Percentiles rank a stretch among this genome's conserved stretches.
These are phyloP conservation scores for Calocybe cyanea DNA, from an alignment of 768 basidiomycete genomes.

Conservation along the genomic window DNA sequence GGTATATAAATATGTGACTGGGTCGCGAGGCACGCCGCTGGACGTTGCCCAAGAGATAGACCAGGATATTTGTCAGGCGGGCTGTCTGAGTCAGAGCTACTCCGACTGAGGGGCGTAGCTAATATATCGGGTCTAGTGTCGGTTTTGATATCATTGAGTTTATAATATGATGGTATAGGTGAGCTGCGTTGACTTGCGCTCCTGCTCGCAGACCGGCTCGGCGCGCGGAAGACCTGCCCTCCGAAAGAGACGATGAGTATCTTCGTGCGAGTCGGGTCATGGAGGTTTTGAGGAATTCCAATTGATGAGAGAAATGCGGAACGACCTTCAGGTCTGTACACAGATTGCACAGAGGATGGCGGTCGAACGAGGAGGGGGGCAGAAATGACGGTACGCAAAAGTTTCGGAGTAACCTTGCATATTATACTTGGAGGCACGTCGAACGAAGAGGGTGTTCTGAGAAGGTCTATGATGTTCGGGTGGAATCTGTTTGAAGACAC, in stretches of 20 bases:
- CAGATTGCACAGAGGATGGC: constrained; percentile 33
- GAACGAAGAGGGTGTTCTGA: constrained; percentile 23
- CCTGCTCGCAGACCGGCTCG: constrained; percentile 39
- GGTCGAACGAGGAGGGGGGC: constrained; percentile 73
- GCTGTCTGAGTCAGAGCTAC: neutral
- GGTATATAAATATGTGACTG: constrained; percentile 55
- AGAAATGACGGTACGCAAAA: constrained; percentile 35
- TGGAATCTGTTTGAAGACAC: constrained; percentile 40
- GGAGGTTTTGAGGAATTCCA: constrained; percentile 51
- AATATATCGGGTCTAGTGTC: constrained; percentile 1
- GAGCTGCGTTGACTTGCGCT: constrained; percentile 22
- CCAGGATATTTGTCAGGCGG: neutral
- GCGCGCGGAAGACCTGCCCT: constrained; percentile 66
- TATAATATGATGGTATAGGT: constrained; percentile 16
- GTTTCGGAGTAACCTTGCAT: constrained; percentile 22
- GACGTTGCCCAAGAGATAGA: neutral
- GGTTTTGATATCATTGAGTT: constrained; percentile 6
- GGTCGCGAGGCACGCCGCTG: constrained; percentile 39
- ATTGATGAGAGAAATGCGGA: constrained; percentile 48
- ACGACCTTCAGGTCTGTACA: constrained; percentile 56
- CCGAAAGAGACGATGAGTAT: constrained; percentile 80
- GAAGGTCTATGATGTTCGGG: constrained; percentile 37
- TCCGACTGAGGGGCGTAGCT: neutral
- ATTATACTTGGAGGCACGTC: constrained; percentile 41
- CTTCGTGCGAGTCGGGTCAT: constrained; percentile 45